Evolutionary conservation across 805 yeast species (phyloP), one percentile per base, ranked within the genome.

Genomic region (Metschnikowia kofuensis): DNA sequence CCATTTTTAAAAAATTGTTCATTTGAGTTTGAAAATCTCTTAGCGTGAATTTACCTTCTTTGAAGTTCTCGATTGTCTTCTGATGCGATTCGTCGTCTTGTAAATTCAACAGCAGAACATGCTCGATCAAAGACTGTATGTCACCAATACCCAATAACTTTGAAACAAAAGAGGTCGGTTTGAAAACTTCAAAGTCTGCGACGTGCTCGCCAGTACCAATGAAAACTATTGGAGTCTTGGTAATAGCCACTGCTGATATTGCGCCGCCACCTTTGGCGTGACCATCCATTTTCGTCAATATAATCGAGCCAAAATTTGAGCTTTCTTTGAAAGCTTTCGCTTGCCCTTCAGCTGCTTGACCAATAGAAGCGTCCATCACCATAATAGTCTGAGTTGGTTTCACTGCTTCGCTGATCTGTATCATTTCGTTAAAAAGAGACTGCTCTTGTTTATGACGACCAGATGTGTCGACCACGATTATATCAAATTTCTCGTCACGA

Each of bases 231-330:
- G 99, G 99, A 0, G 98, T 94, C 47, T 87, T 78, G 2, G 98
- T 92, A 2, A 97, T 94, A 2, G 99, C 99, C 47, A 92, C 97
- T 0, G 99, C 99, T 36, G 97, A 89, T 47, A 92, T 91, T 30
- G 99, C 99, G 76, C 99, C 99, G 72, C 99, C 99, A 67, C 99
- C 99, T 70, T 87, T 92, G 35, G 98, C 99, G 62, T 94, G 97
- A 45, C 98, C 98, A 69, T 92, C 99, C 95, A 92, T 84, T 67
- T 92, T 92, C 21, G 99, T 92, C 63, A 92, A 77, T 51, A 92
- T 86, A 54, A 92, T 92, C 27, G 97, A 90, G 60, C 99, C 99
- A 63, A 94, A 94, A 63, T 92, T 84, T 5, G 97, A 77, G 31
- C 91, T 82, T 45, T 91, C 96, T 68, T 92, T 94, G 73, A 92